Base-by-base conservation (phyloP, 2,329 filamentous ascomycete species). In the Tolypocladium tundrense region DNA sequence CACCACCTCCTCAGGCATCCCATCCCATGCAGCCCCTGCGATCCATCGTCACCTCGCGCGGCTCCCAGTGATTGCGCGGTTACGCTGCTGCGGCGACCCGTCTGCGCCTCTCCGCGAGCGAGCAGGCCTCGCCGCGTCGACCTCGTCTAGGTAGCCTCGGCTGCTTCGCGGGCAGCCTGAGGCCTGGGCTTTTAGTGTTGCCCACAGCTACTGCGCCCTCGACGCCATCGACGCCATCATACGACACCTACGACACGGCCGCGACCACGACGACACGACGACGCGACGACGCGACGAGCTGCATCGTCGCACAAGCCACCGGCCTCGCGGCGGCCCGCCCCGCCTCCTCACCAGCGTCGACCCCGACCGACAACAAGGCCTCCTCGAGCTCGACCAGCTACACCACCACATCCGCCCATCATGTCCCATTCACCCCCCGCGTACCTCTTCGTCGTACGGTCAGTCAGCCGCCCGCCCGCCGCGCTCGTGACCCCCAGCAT, bases 381-480 rank as follows among this genome's bases (percentile, higher is more conserved):
- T 52, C 11, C 48, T 37, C 31, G 19, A 52, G 31, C 48, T 35
- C 10, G 48, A 35, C 19, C 13, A n/a, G 11, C 35, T 2, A 19
- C 33, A 35, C 41, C 31, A 16, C 41, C 10, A 13, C n/a, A 21
- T 52, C 19, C 48, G 16, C 11, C n/a, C 50, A 40, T 11, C 31
- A 63, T 62, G 60, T 42, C 52, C 40, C 52, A 53, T 21, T 58
- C 54, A 8, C 71, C 72, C 55, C 74, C 75, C 41, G 73, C 73
- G 35, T 73, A 73, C 61, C 67, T 77, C 55, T 77, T 77, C 59
- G 73, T 77, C 61, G 72, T 76, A 39, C 74, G 78, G 74, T 72
- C 60, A 37, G 69, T 60, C 7, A 24, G 33, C 24, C 16, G 2
- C 13, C 33, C 45, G 21, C 13, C n/a, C 52, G 24, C 45, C 37